A percentile compares a stretch with the other conserved stretches of the same genome.
Evolutionary conservation across 257 asterid species (phyloP).

Genomic region (Nicotiana otophora): DNA sequence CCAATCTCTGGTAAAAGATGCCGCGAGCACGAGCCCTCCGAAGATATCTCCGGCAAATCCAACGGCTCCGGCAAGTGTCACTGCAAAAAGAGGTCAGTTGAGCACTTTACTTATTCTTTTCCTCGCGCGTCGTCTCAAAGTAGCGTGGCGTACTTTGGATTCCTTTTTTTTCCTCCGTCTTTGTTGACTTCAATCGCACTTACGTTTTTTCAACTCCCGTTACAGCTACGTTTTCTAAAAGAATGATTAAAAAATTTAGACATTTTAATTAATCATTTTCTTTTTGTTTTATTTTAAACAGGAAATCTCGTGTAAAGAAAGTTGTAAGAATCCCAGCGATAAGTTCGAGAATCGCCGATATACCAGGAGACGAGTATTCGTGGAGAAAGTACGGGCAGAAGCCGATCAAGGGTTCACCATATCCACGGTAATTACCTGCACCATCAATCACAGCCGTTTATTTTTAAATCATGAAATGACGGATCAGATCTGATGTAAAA

Average conservation of each 20-base stretch:
- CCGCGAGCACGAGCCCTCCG: constrained; percentile 60
- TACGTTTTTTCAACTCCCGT: background rate
- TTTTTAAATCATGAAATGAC: background rate
- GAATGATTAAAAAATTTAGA: background rate
- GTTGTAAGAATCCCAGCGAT: constrained; percentile 65
- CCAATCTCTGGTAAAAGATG: constrained; percentile 62
- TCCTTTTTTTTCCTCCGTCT: no score
- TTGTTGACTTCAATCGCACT: background rate
- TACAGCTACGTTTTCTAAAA: background rate
- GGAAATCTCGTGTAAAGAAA: constrained; percentile 49
- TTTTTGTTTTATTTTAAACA: constrained; percentile 16
- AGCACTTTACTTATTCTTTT: background rate
- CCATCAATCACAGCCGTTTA: background rate
- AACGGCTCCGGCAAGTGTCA: constrained; percentile 55
- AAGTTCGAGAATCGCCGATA: constrained; percentile 62
- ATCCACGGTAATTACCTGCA: constrained; percentile 61
- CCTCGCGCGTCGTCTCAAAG: background rate
- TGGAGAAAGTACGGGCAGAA: constrained; percentile 90
- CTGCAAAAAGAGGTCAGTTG: constrained; percentile 64
- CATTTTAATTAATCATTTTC: background rate
- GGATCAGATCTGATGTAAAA: background rate
- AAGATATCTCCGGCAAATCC: constrained; percentile 43
- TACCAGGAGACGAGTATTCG: constrained; percentile 63
- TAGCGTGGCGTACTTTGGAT: background rate
- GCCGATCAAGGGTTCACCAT: constrained; percentile 81